Evolutionary conservation across 2,329 filamentous ascomycete species (phyloP), one percentile per base, ranked within the genome.

Genomic region (Penicillium sumatraense): DNA sequence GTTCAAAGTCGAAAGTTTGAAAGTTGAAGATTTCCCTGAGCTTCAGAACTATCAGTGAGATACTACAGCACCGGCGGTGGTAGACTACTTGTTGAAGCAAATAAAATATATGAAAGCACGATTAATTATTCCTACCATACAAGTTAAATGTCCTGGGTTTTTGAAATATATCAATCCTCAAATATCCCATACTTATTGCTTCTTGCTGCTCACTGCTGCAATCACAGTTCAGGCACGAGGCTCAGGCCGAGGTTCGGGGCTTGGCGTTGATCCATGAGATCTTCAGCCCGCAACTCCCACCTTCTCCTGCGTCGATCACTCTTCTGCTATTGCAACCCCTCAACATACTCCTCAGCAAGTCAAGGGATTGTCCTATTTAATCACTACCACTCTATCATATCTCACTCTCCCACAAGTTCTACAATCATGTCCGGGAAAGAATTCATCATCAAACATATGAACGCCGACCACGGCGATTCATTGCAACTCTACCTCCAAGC

Each of bases 391-490:
- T n/a, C n/a, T n/a, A n/a, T n/a, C n/a, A n/a, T 8, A 20, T 23
- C 14, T 29, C 33, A 40, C 8, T 50, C 8, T 50, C 13, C 38
- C 21, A 36, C 8, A 18, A 2, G 5, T 33, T 53, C 35, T 23
- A 42, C 29, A 27, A 58, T 40, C 49, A 68, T 66, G 60, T 61
- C 67, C 5, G 75, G 79, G 55, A 86, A 86, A 68, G 66, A 79
- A 54, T 85, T 87, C 55, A 87, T 91, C 72, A 84, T 93, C 68
- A 80, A 80, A 29, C 93, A 97, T 79, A 95, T 97, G 90, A 96
- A 97, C 77, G 79, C 80, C 40, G 89, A 93, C 73, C 93, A 96
- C 76, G 78, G 82, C 49, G 82, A 85, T 64, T 90, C 91, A 54
- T 85, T 96, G 47, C 78, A 83, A 54, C 83, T 89, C 69, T 96